Evolutionary conservation across 805 yeast species (phyloP).

Genomic region (Saccharomycopsis babjevae): DNA sequence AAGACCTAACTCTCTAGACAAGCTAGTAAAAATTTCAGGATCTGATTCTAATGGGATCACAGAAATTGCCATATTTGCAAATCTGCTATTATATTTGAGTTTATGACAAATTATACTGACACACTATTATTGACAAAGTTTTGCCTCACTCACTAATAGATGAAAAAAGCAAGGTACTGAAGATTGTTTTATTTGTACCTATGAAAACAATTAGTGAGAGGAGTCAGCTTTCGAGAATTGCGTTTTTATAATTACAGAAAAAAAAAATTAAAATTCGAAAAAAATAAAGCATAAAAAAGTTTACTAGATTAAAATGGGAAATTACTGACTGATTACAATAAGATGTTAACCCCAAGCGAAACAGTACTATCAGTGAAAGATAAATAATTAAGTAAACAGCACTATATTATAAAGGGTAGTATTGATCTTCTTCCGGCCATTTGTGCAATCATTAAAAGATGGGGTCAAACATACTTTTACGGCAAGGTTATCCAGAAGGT

Average conservation of each 20-base stretch:
- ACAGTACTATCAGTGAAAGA: constrained; percentile 1
- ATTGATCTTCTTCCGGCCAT: constrained; percentile 19
- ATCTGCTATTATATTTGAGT: neutral
- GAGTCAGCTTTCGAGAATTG: too few species aligned
- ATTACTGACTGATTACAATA: neutral
- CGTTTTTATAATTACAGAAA: too few species aligned
- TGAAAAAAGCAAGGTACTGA: neutral
- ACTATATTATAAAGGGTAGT: constrained; percentile 14
- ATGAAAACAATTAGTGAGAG: too few species aligned
- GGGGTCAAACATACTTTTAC: constrained; percentile 9
- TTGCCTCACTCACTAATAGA: too few species aligned
- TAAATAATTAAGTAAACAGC: neutral
- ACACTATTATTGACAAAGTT: neutral
- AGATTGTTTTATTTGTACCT: too few species aligned
- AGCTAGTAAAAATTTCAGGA: constrained; percentile 69
- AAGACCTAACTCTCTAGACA: constrained; percentile 62
- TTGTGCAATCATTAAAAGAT: constrained; percentile 16
- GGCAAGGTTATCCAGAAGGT: constrained; percentile 20
- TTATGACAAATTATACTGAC: neutral
- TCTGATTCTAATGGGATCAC: constrained; percentile 87
- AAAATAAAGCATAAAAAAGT: neutral
- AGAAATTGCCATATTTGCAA: constrained; percentile 20
- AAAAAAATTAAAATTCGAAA: neutral
- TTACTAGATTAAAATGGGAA: neutral
- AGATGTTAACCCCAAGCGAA: constrained; percentile 18